These are phyloP conservation scores for Panaeolus cyanescens DNA, from an alignment of 768 basidiomycete species.

Conservation along the genomic window DNA sequence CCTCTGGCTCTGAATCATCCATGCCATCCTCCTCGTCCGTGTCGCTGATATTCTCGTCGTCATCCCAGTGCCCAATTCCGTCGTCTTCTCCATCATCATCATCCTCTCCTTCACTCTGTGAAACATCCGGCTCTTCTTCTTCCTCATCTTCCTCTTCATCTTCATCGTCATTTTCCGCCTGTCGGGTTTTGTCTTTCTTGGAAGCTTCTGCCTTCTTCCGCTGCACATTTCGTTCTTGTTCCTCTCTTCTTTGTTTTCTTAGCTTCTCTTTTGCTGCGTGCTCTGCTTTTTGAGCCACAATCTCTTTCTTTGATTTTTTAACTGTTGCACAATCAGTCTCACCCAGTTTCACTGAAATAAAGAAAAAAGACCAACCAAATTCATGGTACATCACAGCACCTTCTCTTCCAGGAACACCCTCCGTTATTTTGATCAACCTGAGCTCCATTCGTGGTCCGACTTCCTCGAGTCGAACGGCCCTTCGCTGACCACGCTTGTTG, in stretches of 20 bases:
- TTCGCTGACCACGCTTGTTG: conserved; percentile 88
- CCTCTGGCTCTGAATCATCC: conserved; percentile 29
- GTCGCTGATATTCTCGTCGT: background rate
- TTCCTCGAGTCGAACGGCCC: conserved; percentile 91
- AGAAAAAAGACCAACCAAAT: conserved; percentile 65
- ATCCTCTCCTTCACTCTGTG: conserved; percentile 51
- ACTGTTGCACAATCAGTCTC: conserved; percentile 48
- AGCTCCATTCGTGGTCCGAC: conserved; percentile 96
- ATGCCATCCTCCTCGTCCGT: background rate
- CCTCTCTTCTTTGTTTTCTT: conserved; percentile 76
- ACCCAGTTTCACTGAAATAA: background rate
- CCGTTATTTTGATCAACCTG: conserved; percentile 88
- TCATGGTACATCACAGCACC: conserved; percentile 93
- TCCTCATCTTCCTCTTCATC: conserved; percentile 42
- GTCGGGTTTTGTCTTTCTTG: conserved; percentile 24
- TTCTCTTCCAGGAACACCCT: conserved; percentile 92
- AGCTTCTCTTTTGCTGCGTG: conserved; percentile 79
- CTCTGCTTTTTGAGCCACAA: conserved; percentile 62
- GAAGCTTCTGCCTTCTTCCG: conserved; percentile 63
- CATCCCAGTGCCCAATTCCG: conserved; percentile 12
- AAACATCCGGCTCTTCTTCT: conserved; percentile 67
- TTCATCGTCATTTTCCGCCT: conserved; percentile 32
- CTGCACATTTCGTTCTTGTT: conserved; percentile 90
- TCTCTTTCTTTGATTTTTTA: conserved; percentile 84
- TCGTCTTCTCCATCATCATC: conserved; percentile 34